phyloP scores from a whole-genome alignment of 352 stramenopile genomes.

The Globisporangium spinosum region DNA sequence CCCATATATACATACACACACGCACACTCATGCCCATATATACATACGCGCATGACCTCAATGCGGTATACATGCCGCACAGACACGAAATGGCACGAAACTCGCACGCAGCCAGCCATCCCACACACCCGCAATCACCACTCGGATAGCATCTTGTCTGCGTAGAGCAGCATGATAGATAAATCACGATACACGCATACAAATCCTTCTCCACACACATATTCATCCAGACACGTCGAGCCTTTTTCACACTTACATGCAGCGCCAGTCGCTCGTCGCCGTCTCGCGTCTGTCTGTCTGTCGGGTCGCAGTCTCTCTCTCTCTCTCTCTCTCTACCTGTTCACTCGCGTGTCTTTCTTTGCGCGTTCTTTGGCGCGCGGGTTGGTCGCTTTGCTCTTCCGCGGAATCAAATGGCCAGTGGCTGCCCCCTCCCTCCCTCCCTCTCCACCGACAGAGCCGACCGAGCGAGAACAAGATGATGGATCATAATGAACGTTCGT shows the following conservation, averaged over 20 bases:
- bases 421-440: not conserved
- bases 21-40: too few relatives aligned
- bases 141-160: too few relatives aligned
- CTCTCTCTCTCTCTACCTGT: not conserved
- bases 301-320: not conserved
- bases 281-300: not conserved
- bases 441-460: not conserved
- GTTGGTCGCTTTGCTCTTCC: not conserved
- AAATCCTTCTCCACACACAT: too few relatives aligned
- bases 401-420: constrained; percentile 16
- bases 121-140: too few relatives aligned
- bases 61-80: too few relatives aligned
- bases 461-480: constrained; percentile 7
- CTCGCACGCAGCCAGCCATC: not conserved
- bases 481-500: constrained; percentile 35
- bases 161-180: too few relatives aligned
- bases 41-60: too few relatives aligned
- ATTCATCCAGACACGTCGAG: not conserved
- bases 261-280: constrained; percentile 2
- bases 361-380: constrained; percentile 2
- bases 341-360: not conserved
- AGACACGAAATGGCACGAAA: too few relatives aligned
- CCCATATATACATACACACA: too few relatives aligned
- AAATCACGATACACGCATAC: too few relatives aligned
- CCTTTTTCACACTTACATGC: constrained; percentile 1